These are phyloP conservation scores for Fusarium concolor DNA, from an alignment of 2,329 filamentous ascomycete genomes.

Conservation along the genomic window DNA sequence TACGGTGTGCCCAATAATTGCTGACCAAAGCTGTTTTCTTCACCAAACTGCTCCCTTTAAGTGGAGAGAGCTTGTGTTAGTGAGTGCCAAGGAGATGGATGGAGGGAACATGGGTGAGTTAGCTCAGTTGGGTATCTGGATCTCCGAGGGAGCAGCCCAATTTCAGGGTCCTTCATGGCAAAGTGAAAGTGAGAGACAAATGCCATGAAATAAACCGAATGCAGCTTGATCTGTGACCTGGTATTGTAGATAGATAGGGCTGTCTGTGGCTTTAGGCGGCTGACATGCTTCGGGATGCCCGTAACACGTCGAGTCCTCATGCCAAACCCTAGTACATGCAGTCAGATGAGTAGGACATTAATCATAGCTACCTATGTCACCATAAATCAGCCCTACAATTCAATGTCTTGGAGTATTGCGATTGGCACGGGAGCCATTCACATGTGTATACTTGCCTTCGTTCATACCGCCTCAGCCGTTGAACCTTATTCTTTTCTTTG, in stretches of 20 bases:
- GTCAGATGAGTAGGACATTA: slow-evolving; percentile 36
- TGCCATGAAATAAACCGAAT: background rate
- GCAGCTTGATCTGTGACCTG: slow-evolving; percentile 11
- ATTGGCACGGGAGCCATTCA: slow-evolving; percentile 13
- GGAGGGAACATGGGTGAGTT: slow-evolving; percentile 15
- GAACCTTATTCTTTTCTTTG: background rate
- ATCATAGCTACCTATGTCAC: slow-evolving; percentile 2
- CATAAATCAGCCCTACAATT: slow-evolving; percentile 14
- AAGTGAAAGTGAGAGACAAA: background rate
- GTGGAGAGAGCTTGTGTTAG: slow-evolving; percentile 13
- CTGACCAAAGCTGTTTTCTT: background rate
- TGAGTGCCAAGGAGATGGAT: slow-evolving; percentile 24
- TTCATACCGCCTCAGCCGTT: background rate
- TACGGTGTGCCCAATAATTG: slow-evolving; percentile 1
- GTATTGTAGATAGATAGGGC: slow-evolving; percentile 14
- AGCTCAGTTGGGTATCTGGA: slow-evolving; percentile 5
- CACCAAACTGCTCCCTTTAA: background rate
- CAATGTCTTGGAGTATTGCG: slow-evolving; percentile 10
- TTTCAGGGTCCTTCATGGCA: slow-evolving; percentile 10
- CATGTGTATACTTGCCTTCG: background rate
- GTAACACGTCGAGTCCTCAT: slow-evolving; percentile 16
- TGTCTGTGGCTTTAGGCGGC: slow-evolving; percentile 38
- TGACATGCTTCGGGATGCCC: slow-evolving; percentile 39
- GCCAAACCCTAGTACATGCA: slow-evolving; percentile 21
- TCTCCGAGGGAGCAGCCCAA: slow-evolving; percentile 12